Base-by-base conservation (phyloP, 192 early-diverging fungal species). In the Backusella parvicylindrica region DNA sequence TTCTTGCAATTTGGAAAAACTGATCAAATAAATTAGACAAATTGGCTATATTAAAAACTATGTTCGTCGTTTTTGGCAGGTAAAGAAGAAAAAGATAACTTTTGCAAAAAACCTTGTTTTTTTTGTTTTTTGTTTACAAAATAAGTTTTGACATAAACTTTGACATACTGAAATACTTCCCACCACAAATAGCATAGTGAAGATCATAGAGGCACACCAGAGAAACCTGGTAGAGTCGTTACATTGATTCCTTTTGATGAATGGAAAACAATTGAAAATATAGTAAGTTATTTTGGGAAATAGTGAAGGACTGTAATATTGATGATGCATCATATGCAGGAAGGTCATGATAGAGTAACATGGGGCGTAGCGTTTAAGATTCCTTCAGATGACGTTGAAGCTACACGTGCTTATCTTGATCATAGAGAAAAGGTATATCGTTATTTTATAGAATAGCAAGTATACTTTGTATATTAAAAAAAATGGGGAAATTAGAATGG, bases 361-460 rank as follows among this genome's bases (percentile, higher is more conserved):
- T 92, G 94, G 93, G 96, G 94, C 43, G 84, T 96, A 28, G 95
- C 93, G 0, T 96, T 92, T 80, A 92, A 91, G 75, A 91, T 98
- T 5, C 81, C 87, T 26, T 80, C 83, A 32, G 83, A 81, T 32
- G 86, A 92, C 64, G 91, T 91, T 23, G 86, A 84, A 70, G 77
- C 81, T 18, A 95, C 96, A 6, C 84, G 86, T 36, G 84, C 83
- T 23, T 93, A 96, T 53, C 77, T 98, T 63, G 95, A 96, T 70
- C 89, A 93, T 78, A 85, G 96, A 32, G 96, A 98, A 85, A 96
- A 94, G 80, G 84, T 86, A 77, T 28, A 32, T 13, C 9, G 26
- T 3, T 16, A 23, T 3, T 33, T 3, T n/a, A 26, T 49, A 26
- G 32, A 2, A 16, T n/a, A 13, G n/a, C 65, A 26, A 18, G 2